Conservation (phyloP, 2,329 filamentous ascomycete species). For the Cladosporium halotolerans region DNA sequence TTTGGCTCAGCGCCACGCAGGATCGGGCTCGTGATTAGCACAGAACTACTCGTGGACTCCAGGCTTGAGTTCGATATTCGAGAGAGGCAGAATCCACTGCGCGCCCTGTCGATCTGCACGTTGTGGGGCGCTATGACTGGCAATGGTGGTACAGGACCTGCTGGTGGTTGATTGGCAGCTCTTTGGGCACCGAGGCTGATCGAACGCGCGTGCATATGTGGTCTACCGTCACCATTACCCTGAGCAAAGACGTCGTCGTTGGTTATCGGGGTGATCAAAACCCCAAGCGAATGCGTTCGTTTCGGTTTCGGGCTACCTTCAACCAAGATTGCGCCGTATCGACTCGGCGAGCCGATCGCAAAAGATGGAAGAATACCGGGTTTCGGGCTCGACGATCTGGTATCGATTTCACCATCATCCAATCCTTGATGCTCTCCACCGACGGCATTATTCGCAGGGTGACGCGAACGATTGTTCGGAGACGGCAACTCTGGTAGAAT, state of each 20-base stretch:
- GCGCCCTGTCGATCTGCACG: slow-evolving; percentile 1
- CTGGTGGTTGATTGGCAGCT: slow-evolving; percentile 20
- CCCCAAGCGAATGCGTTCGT: slow-evolving; percentile 26
- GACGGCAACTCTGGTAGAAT: neutral
- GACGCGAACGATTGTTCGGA: slow-evolving; percentile 3
- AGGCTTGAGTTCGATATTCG: slow-evolving; percentile 35
- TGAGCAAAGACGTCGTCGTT: slow-evolving; percentile 17
- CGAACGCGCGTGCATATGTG: slow-evolving; percentile 25
- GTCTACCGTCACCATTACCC: slow-evolving; percentile 10
- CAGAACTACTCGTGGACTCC: slow-evolving; percentile 36
- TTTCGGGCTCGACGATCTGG: slow-evolving; percentile 21
- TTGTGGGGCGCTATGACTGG: slow-evolving; percentile 27
- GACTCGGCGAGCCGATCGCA: slow-evolving; percentile 20
- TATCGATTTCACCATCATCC: slow-evolving; percentile 13
- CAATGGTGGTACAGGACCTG: slow-evolving; percentile 38
- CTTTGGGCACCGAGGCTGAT: slow-evolving; percentile 29
- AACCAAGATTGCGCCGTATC: slow-evolving; percentile 20
- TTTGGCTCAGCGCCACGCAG: slow-evolving; percentile 17
- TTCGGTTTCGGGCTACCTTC: slow-evolving; percentile 15
- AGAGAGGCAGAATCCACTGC: slow-evolving; percentile 27
- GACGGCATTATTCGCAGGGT: neutral
- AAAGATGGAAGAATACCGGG: slow-evolving; percentile 23
- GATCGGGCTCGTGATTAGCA: slow-evolving; percentile 35
- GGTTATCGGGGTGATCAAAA: slow-evolving; percentile 14
- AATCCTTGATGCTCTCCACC: neutral